Base-by-base conservation (phyloP, 176 grass and related monocot species). In the Lolium rigidum region DNA sequence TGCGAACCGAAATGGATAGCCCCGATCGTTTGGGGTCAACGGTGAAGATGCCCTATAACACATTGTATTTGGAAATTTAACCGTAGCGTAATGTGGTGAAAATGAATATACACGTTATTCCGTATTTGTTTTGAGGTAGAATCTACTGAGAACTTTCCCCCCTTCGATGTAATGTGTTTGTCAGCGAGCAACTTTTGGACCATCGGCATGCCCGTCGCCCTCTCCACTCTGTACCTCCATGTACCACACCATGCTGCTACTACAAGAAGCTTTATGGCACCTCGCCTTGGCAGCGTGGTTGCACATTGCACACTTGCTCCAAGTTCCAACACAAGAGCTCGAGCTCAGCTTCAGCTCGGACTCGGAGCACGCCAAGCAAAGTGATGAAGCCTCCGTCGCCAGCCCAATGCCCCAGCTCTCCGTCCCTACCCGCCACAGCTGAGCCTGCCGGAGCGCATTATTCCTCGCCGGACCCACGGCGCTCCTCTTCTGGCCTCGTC, bases 181-280 rank as follows among this genome's bases (percentile, higher is more conserved):
- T 58, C 31, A 74, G 48, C 24, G 14, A 25, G 3, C 47, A 31
- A 54, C 48, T 56, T 37, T 77, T 77, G 70, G 41, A 13, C 31
- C 54, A 41, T 77, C 28, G 48, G 9, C 74, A 77, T 76, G 25
- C 25, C 50, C 9, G 52, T 20, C 51, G 7, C 73, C 39, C 49
- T 25, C n/a, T 2, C 31, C 31, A 25, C 80, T 71, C 46, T 49
- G 10, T 50, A 62, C 31, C 75, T 86, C 63, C 61, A 14, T 85
- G 63, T 37, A 74, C 72, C 54, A 71, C 26, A 16, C 16, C 16
- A 74, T 57, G 79, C 70, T 8, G 56, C 86, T 20, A 43, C 74
- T 81, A 89, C 83, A 89, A 89, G 70, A 77, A 77, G 70, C 61
- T 17, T 85, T 61, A 86, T 86, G 78, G 71, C 83, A 18, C 81